Percentiles rank a stretch among this genome's conserved stretches.
Evolutionary conservation across 1,284 basidiomycete species (phyloP).

Genomic region (Retiboletus flavoniger): DNA sequence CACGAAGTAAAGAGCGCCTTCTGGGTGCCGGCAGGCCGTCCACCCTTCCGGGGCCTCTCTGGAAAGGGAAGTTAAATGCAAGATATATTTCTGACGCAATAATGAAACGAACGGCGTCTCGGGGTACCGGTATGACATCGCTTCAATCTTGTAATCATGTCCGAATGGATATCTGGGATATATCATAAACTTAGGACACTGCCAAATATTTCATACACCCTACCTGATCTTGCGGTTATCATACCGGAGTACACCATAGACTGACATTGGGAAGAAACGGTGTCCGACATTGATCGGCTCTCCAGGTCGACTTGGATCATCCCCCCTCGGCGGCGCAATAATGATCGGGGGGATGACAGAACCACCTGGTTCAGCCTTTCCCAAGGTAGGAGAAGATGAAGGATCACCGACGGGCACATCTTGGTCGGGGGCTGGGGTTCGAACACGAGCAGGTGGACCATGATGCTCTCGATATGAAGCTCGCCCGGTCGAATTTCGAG

Average conservation of each 20-base stretch:
- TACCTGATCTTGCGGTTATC: constrained; percentile 15
- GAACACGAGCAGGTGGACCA: constrained; percentile 14
- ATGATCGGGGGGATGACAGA: background rate
- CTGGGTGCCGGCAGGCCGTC: constrained; percentile 28
- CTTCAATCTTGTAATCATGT: constrained; percentile 14
- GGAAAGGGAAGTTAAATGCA: background rate
- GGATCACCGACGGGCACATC: background rate
- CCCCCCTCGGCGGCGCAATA: constrained; percentile 8
- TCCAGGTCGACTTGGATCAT: constrained; percentile 15
- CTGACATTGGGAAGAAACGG: constrained; percentile 20
- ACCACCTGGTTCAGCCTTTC: background rate
- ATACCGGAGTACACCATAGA: constrained; percentile 20
- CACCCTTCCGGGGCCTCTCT: constrained; percentile 27
- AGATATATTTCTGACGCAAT: background rate
- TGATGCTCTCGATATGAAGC: constrained; percentile 26
- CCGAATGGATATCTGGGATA: constrained; percentile 5
- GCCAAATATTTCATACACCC: background rate
- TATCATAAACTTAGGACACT: constrained; percentile 2
- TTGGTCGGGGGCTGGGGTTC: constrained; percentile 2
- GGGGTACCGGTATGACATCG: constrained; percentile 20
- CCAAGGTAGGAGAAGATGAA: background rate
- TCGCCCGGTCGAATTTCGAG: constrained; percentile 22
- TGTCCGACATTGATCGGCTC: background rate
- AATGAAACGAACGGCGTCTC: constrained; percentile 19
- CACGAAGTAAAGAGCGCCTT: constrained; percentile 32